These are phyloP conservation scores for Annulohypoxylon truncatum DNA, from an alignment of 2,329 filamentous ascomycete species.

Conservation along the genomic window DNA sequence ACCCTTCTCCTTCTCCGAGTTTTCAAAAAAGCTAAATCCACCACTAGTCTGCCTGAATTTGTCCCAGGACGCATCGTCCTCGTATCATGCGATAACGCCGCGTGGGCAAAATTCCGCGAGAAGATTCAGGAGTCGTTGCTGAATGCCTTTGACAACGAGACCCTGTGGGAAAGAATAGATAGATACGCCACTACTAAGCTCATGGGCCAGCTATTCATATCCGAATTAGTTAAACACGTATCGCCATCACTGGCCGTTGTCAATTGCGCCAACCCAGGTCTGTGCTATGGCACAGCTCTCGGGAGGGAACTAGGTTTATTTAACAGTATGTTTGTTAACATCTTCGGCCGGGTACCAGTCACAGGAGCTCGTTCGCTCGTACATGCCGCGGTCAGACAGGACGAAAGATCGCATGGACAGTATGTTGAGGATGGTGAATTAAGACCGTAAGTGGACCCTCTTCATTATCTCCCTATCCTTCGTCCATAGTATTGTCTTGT, in stretches of 20 bases:
- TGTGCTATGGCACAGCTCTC: constrained; percentile 29
- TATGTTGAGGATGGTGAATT: constrained; percentile 35
- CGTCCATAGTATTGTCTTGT: no score
- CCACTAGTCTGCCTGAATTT: no score
- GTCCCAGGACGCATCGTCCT: constrained; percentile 40
- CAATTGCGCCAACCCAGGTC: constrained; percentile 28
- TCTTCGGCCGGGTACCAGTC: neutral
- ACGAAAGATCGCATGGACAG: constrained; percentile 30
- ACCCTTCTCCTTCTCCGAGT: constrained; percentile 60
- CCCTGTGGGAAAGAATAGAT: constrained; percentile 24
- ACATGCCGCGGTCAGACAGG: constrained; percentile 26
- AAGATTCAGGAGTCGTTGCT: no score
- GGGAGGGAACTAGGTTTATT: constrained; percentile 7
- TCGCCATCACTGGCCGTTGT: constrained; percentile 33
- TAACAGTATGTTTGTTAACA: neutral
- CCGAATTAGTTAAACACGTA: constrained; percentile 46
- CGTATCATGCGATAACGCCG: constrained; percentile 45
- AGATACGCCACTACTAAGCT: constrained; percentile 45
- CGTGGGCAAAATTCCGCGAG: constrained; percentile 20
- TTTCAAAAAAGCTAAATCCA: constrained; percentile 52
- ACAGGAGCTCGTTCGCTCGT: constrained; percentile 28
- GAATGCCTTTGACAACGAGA: no score
- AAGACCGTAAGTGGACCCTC: constrained; percentile 27
- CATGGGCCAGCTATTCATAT: constrained; percentile 47
- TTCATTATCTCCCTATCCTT: no score